A percentile compares a stretch with the other conserved stretches of the same genome.
These are phyloP conservation scores for Phytopythium cucurbitacearum DNA, from an alignment of 352 stramenopile species.

Conservation along the genomic window DNA sequence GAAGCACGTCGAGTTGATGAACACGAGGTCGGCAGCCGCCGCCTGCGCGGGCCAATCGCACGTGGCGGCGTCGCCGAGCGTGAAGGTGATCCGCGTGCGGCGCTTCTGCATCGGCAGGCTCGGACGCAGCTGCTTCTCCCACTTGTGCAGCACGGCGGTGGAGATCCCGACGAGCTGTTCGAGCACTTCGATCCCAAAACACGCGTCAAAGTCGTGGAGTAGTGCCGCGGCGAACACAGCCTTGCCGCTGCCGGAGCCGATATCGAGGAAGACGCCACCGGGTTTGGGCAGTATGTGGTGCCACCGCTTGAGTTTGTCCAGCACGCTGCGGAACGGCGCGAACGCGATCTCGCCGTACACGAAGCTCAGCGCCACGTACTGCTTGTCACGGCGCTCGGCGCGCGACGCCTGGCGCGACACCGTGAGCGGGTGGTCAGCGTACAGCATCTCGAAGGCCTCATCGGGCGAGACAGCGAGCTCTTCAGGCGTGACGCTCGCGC, in stretches of 20 bases:
- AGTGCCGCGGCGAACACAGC: constrained; percentile 83
- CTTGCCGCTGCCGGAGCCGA: constrained; percentile 86
- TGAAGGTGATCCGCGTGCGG: constrained; percentile 66
- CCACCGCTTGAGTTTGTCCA: constrained; percentile 56
- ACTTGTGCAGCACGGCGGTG: constrained; percentile 40
- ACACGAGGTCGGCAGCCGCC: constrained; percentile 53
- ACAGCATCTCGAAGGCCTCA: constrained; percentile 46
- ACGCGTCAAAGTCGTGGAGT: constrained; percentile 82
- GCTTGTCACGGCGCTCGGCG: constrained; percentile 43
- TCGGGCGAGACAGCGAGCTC: too few species aligned
- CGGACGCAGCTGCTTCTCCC: constrained; percentile 54
- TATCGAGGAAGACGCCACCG: constrained; percentile 81
- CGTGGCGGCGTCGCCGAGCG: constrained; percentile 56
- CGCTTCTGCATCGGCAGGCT: constrained; percentile 60
- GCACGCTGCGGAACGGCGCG: constrained; percentile 58
- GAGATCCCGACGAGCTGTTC: constrained; percentile 62
- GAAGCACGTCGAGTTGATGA: constrained; percentile 91
- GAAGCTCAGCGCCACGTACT: constrained; percentile 64
- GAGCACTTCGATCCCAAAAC: constrained; percentile 87
- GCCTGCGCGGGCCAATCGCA: constrained; percentile 62
- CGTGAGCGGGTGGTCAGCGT: constrained; percentile 31
- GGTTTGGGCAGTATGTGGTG: constrained; percentile 57
- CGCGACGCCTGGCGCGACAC: constrained; percentile 25
- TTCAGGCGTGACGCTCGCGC: too few species aligned
- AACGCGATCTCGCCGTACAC: constrained; percentile 91